Evolutionary conservation across 306 rosid species (phyloP), one percentile per base, ranked within the genome.

Genomic region (Cucumis melo): DNA sequence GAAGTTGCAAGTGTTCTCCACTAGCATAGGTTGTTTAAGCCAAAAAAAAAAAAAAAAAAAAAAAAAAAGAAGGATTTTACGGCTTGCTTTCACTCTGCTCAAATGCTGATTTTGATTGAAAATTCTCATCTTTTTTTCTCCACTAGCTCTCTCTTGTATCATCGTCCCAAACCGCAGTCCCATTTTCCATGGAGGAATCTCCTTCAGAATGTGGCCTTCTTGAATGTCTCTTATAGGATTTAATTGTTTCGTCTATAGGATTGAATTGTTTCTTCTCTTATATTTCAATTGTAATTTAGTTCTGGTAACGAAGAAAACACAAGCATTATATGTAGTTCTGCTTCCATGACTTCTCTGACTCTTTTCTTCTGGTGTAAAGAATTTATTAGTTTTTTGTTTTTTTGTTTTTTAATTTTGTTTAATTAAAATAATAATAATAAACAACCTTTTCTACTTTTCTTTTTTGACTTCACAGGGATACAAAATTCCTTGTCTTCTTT

Each of bases 261-360:
- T 48, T 46, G 3, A 73, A 32, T 51, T 51, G 46, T 73, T 51
- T 51, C 61, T 29, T 73, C 27, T 73, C 27, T 51, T 46, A 73
- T 51, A 19, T 51, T 53, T 73, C 46, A 73, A 51, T 27, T 73
- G 77, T 73, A 73, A 73, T 73, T 51, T 51, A 73, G 61, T 24
- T 19, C 32, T 44, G 57, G 41, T 71, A 12, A 71, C 21, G 20
- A 24, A 48, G 57, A 71, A 71, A 68, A 71, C 59, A 24, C 41
- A 23, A 16, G 42, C 59, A 71, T 71, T 71, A 23, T 48, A 48
- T 71, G 76, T 71, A 48, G 17, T 71, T 71, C 58, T 41, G 48
- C 42, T 71, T 44, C 55, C 56, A 68, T 68, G 56, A 14, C 20
- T 21, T 44, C n/a, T 68, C 56, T 68, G 38, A 44, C n/a, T 68